Percentiles rank a stretch among this genome's conserved stretches.
phyloP scores from a whole-genome alignment of 768 basidiomycete species.

The Phaeotremella skinneri region DNA sequence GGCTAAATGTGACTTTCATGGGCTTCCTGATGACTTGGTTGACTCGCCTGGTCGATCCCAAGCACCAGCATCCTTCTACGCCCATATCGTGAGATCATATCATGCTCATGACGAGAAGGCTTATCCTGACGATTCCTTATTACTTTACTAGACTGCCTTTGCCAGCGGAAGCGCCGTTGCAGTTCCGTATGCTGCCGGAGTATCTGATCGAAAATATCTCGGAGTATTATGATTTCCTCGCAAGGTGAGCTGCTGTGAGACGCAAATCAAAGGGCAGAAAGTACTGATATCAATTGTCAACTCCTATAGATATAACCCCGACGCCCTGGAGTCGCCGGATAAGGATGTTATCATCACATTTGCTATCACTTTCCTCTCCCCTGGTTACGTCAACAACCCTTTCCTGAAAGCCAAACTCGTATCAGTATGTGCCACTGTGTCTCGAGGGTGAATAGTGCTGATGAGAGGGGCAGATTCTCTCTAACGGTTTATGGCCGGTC shows the following conservation, averaged over 20 bases:
- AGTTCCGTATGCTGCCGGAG: conserved; percentile 86
- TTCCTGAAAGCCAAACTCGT: conserved; percentile 96
- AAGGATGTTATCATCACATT: conserved; percentile 85
- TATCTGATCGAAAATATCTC: conserved; percentile 91
- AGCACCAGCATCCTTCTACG: conserved; percentile 69
- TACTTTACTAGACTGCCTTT: conserved; percentile 68
- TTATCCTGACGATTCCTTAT: conserved; percentile 1
- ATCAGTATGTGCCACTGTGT: conserved; percentile 63
- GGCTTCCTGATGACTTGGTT: conserved; percentile 92
- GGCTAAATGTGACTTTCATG: conserved; percentile 75
- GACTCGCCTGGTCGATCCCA: conserved; percentile 82
- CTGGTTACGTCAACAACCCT: conserved; percentile 98
- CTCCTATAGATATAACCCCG: conserved; percentile 58
- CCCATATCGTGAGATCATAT: conserved; percentile 60
- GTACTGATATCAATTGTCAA: no score
- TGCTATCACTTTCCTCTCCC: conserved; percentile 85
- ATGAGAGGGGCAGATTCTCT: conserved; percentile 43
- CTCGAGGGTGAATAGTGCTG: not conserved
- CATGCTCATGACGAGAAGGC: not conserved
- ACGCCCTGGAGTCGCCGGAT: conserved; percentile 77
- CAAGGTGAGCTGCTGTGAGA: conserved; percentile 69
- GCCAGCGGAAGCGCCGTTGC: conserved; percentile 75
- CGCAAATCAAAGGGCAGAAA: no score
- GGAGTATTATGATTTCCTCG: conserved; percentile 79
- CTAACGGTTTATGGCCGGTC: conserved; percentile 46